These are phyloP conservation scores for Secale cereale DNA, from an alignment of 176 grass and related monocot species.

Conservation along the genomic window DNA sequence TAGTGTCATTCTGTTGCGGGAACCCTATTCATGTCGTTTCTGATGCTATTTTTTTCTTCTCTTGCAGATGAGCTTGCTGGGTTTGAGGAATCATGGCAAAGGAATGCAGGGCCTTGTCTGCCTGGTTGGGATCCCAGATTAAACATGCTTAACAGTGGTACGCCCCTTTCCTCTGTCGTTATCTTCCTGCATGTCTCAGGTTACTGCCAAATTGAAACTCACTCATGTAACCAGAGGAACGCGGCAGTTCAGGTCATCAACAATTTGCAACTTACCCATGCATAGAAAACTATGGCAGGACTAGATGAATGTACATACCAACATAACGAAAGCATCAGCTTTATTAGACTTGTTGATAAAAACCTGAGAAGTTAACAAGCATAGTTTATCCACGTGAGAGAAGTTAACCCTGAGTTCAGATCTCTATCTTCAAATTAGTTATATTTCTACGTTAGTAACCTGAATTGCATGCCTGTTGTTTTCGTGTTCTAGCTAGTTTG, in stretches of 20 bases:
- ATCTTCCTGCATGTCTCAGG: not conserved
- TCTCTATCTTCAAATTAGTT: not conserved
- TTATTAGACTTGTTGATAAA: not conserved
- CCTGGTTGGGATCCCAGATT: conserved; percentile 37
- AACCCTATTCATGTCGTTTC: conserved; percentile 7
- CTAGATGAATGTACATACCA: not conserved
- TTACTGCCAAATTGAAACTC: not conserved
- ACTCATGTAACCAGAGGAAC: not conserved
- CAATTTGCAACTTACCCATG: not conserved
- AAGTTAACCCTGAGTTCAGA: not conserved
- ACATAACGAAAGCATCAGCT: not conserved
- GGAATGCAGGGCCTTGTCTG: conserved; percentile 41
- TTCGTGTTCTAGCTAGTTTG: not conserved
- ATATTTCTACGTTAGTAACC: not conserved
- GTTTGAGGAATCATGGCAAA: conserved; percentile 70
- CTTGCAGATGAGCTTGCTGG: conserved; percentile 43
- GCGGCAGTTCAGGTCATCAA: not conserved
- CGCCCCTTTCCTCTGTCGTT: not conserved
- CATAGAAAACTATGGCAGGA: not conserved
- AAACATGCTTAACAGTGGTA: conserved; percentile 39
- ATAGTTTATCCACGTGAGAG: not conserved
- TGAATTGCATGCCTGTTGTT: not conserved
- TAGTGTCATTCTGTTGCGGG: not conserved
- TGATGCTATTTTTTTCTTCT: conserved; percentile 7
- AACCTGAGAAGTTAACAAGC: not conserved